Conservation (phyloP, 805 yeast species). For the Hanseniaspora occidentalis region DNA sequence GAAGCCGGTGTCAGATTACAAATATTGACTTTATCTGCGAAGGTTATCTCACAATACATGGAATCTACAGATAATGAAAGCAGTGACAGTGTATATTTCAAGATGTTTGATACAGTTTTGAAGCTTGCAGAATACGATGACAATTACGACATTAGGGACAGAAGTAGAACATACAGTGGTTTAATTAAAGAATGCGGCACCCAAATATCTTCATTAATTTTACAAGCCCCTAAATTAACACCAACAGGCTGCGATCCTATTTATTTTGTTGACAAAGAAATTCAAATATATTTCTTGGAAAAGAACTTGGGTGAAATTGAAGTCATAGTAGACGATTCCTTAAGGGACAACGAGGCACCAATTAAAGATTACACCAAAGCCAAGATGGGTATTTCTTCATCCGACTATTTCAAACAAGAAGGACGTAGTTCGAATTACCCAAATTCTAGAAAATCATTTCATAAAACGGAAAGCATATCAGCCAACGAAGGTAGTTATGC, state of each 20-base stretch:
- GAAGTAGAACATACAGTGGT: slow-evolving; percentile 62
- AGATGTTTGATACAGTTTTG: slow-evolving; percentile 49
- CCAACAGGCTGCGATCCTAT: slow-evolving; percentile 26
- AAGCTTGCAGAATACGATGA: slow-evolving; percentile 63
- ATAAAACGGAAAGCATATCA: slow-evolving; percentile 3
- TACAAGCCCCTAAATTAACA: slow-evolving; percentile 67
- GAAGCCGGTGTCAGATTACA: slow-evolving; percentile 52
- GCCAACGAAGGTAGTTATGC: slow-evolving; percentile 8
- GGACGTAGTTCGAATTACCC: not conserved
- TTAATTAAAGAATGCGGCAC: slow-evolving; percentile 40
- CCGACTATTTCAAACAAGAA: slow-evolving; percentile 8
- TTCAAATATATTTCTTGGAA: not conserved
- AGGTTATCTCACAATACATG: slow-evolving; percentile 31
- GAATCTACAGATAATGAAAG: slow-evolving; percentile 4
- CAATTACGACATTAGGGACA: slow-evolving; percentile 67
- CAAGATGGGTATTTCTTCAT: slow-evolving; percentile 23
- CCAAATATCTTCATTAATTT: slow-evolving; percentile 53
- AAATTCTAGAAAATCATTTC: not conserved
- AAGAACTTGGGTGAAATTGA: not conserved
- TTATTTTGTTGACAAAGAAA: slow-evolving; percentile 2
- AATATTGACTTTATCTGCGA: slow-evolving; percentile 60
- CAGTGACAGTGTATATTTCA: slow-evolving; percentile 16
- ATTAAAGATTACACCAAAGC: slow-evolving; percentile 29
- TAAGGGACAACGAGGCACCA: slow-evolving; percentile 26
- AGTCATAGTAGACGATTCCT: slow-evolving; percentile 10